Base-by-base conservation (phyloP, 805 yeast genomes). In the Yarrowia sp. region DNA sequence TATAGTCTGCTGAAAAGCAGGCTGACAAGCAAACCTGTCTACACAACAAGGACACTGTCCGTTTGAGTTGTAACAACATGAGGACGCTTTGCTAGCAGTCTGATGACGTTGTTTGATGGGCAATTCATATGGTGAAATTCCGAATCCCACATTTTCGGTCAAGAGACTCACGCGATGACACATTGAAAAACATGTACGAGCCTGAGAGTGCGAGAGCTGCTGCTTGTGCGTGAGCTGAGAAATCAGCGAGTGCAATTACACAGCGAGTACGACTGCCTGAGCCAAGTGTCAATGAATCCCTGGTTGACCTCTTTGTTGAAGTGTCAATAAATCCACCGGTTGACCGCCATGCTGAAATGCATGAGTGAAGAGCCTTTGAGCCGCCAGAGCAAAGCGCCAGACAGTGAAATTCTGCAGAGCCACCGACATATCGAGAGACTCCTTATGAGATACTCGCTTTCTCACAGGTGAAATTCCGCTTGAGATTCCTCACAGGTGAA, bases 11-110 rank as follows among this genome's bases (percentile, higher is more conserved):
- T 45, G 51, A 31, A 22, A 45, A n/a, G 55, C 55, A 13, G 55
- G 55, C 41, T 48, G 55, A 48, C 31, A 48, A 48, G 55, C 55
- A 48, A 15, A 48, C 55, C 41, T 31, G 51, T 31, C 51, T 44
- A 3, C 9, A 31, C 33, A 11, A 43, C 50, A 17, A 48, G 41
- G 53, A 48, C 51, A 32, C 8, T 15, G 53, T 32, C 31, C 22
- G 53, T 32, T 17, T 33, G 53, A 48, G 53, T 17, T 18, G 41
- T 32, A 22, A 22, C 28, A 22, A 22, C 28, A 22, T 22, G 28
- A 22, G 28, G 28, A 22, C 28, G 5, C n/a, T n/a, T n/a, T n/a
- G n/a, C n/a, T 22, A 22, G 5, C 28, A 22, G 28, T 22, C 28
- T 22, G 28, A 22, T 22, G 28, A 22, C 28, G 28, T 22, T 22